Evolutionary conservation across 352 stramenopile species (phyloP).

Genomic region (Phytophthora citrophthora): DNA sequence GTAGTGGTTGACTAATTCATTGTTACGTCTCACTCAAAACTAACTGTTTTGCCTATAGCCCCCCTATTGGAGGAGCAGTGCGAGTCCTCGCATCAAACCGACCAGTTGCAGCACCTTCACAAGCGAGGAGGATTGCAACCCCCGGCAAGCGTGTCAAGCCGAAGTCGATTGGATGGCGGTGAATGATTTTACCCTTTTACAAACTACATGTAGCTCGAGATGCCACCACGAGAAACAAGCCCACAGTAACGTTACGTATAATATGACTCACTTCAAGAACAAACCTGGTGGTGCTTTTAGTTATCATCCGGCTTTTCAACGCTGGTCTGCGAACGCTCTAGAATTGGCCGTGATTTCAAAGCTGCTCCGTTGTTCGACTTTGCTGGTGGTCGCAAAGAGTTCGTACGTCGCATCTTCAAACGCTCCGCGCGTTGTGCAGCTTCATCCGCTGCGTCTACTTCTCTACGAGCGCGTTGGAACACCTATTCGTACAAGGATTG

Average conservation of each 20-base stretch:
- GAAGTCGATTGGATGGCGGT: constrained; percentile 79
- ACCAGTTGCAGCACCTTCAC: constrained; percentile 26
- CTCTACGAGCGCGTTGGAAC: constrained; percentile 70
- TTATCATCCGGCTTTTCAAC: constrained; percentile 30
- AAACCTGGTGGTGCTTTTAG: constrained; percentile 11
- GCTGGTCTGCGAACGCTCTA: constrained; percentile 38
- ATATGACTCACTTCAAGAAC: constrained; percentile 31
- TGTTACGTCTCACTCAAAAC: constrained; percentile 14
- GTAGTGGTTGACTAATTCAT: constrained; percentile 9
- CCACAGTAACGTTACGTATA: constrained; percentile 39
- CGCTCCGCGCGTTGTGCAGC: constrained; percentile 59
- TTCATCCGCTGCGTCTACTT: constrained; percentile 77
- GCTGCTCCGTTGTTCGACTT: constrained; percentile 28
- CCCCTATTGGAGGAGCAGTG: constrained; percentile 31
- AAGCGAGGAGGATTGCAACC: constrained; percentile 34
- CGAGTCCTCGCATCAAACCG: constrained; percentile 48
- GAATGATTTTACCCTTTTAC: constrained; percentile 4
- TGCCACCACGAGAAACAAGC: constrained; percentile 4
- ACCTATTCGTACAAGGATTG: constrained; percentile 26
- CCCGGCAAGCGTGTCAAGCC: constrained; percentile 48
- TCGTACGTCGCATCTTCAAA: constrained; percentile 58
- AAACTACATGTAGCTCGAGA: constrained; percentile 3
- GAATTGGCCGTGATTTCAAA: constrained; percentile 36
- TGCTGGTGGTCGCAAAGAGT: constrained; percentile 15
- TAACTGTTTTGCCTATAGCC: constrained; percentile 15